Conservation (phyloP, 1,284 basidiomycete species). For the Cutaneotrichosporon cavernicola region DNA sequence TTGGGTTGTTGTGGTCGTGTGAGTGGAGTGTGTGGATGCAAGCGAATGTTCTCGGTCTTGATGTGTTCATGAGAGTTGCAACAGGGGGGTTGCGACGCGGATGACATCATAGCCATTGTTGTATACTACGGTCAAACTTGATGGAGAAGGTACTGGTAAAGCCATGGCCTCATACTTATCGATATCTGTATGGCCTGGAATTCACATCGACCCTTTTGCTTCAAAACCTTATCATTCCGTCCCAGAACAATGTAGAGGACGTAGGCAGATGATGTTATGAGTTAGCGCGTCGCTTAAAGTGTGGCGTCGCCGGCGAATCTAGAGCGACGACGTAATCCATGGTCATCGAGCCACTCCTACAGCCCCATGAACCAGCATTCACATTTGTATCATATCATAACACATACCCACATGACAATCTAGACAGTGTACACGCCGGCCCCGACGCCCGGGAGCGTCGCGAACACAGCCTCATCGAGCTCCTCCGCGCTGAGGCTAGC, state of each 20-base stretch:
- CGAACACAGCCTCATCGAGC: slow-evolving; percentile 70
- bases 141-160: no score
- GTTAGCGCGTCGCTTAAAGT: no score
- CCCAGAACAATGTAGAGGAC: no score
- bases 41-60: not conserved
- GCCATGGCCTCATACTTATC: no score
- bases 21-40: not conserved
- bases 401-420: not conserved
- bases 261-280: not conserved
- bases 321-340: not conserved
- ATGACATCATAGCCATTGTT: not conserved
- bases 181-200: no score
- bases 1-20: not conserved
- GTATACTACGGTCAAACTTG: no score
- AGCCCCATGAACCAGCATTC: no score
- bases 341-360: not conserved
- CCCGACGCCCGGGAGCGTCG: slow-evolving; percentile 78
- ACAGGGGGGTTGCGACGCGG: not conserved
- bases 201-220: no score
- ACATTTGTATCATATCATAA: not conserved
- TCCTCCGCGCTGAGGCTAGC: slow-evolving; percentile 62
- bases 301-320: no score
- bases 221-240: no score
- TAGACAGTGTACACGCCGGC: slow-evolving; percentile 62
- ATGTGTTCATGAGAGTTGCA: not conserved